These are phyloP conservation scores for Paraglomus occultum DNA, from an alignment of 192 early-diverging fungal genomes.

Conservation along the genomic window DNA sequence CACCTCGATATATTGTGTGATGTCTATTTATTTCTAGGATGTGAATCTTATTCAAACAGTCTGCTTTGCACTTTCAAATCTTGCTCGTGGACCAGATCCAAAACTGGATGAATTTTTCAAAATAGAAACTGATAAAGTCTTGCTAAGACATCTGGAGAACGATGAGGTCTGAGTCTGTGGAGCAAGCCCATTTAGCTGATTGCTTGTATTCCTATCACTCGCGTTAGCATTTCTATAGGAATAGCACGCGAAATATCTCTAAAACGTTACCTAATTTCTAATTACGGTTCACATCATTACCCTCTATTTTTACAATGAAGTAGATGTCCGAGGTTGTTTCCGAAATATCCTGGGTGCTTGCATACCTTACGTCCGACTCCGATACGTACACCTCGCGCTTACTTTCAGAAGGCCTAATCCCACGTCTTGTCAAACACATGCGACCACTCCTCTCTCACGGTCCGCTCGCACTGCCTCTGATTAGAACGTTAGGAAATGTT, in stretches of 20 bases:
- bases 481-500: conserved; percentile 68
- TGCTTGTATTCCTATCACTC: not conserved
- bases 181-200: too few species aligned
- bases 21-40: conserved; percentile 33
- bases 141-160: conserved; percentile 49
- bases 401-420: conserved; percentile 37
- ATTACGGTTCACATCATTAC: not conserved
- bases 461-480: conserved; percentile 51
- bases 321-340: conserved; percentile 50
- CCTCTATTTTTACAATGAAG: not conserved
- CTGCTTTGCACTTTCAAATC: conserved; percentile 72
- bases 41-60: conserved; percentile 55
- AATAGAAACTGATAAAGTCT: conserved; percentile 41
- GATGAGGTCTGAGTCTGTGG: conserved; percentile 39
- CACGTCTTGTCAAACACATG: conserved; percentile 40
- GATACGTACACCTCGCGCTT: conserved; percentile 47
- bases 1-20: not conserved
- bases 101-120: conserved; percentile 53
- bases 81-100: conserved; percentile 61
- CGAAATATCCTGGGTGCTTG: conserved; percentile 67
- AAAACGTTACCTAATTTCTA: not conserved
- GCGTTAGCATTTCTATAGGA: not conserved
- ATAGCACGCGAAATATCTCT: not conserved
- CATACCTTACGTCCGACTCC: conserved; percentile 56
- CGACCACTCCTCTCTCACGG: conserved; percentile 38